Evolutionary conservation across 108 stramenopile genomes (phyloP).

Genomic region (Cylindrotheca fusiformis): DNA sequence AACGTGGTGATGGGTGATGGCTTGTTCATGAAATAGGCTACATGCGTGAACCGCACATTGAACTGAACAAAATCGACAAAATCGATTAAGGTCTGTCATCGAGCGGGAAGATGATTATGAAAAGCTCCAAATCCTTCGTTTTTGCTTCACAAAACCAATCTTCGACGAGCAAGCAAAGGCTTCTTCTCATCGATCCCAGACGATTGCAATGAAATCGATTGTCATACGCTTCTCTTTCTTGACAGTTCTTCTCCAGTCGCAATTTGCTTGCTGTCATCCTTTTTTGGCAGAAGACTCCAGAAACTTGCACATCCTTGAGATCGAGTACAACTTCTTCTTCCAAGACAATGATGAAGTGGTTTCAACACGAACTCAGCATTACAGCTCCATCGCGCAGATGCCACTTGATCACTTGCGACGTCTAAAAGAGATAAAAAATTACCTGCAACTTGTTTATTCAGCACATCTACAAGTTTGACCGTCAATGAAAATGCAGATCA

Average conservation of each 20-base stretch:
- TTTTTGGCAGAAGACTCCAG: background rate
- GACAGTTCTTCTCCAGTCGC: slow-evolving; percentile 2
- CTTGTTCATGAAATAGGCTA: no score
- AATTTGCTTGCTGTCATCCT: slow-evolving; percentile 5
- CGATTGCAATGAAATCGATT: slow-evolving; percentile 9
- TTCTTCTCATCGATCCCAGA: no score
- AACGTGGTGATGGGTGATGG: no score
- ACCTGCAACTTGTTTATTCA: slow-evolving; percentile 91
- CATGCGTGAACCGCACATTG: no score
- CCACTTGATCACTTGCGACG: slow-evolving; percentile 85
- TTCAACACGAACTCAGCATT: slow-evolving; percentile 86
- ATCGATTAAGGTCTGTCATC: no score
- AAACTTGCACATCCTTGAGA: background rate
- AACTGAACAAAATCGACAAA: no score
- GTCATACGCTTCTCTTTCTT: background rate
- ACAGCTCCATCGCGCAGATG: slow-evolving; percentile 91
- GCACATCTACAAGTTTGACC: slow-evolving; percentile 88
- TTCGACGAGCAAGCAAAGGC: no score
- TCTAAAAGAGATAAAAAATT: slow-evolving; percentile 79
- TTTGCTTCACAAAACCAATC: no score
- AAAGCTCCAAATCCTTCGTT: no score
- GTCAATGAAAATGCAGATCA: slow-evolving; percentile 93
- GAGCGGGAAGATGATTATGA: no score
- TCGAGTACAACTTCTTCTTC: background rate
- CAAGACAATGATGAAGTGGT: slow-evolving; percentile 64